Conservation (phyloP, 1,284 basidiomycete species). For the Cerrena zonata region DNA sequence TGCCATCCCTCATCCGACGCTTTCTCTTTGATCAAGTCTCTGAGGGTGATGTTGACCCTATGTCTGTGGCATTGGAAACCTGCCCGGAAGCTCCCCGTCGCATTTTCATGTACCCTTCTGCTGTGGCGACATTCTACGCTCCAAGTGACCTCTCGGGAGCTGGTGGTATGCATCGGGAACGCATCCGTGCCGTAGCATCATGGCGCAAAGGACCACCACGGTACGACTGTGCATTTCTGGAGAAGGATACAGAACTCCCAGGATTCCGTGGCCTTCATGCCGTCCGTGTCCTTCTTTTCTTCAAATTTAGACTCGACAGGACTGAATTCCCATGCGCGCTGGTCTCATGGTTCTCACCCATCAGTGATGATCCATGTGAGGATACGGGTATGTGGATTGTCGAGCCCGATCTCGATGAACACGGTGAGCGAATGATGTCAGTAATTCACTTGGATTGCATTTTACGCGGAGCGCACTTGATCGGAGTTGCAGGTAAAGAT, state of each 20-base stretch:
- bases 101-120: conserved; percentile 25
- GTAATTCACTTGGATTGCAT: conserved; percentile 7
- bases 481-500: conserved; percentile 1
- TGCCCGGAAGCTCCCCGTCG: too few species aligned
- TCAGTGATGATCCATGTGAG: conserved; percentile 14
- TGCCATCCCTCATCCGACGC: too few species aligned
- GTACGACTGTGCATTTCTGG: conserved; percentile 5
- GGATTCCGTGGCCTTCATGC: conserved; percentile 5
- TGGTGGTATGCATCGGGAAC: conserved; percentile 24
- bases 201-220: conserved; percentile 5
- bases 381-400: too few species aligned
- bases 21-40: too few species aligned
- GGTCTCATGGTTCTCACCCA: conserved; percentile 15
- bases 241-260: neutral
- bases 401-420: conserved; percentile 10
- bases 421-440: neutral
- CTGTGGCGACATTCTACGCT: conserved; percentile 23
- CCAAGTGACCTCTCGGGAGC: conserved; percentile 26
- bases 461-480: conserved; percentile 8
- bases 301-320: conserved; percentile 4
- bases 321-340: conserved; percentile 15
- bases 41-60: too few species aligned
- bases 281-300: conserved; percentile 12
- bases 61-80: too few species aligned
- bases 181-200: conserved; percentile 18